Evolutionary conservation across 805 yeast species (phyloP).

Genomic region (Saccharomycopsis malanga): DNA sequence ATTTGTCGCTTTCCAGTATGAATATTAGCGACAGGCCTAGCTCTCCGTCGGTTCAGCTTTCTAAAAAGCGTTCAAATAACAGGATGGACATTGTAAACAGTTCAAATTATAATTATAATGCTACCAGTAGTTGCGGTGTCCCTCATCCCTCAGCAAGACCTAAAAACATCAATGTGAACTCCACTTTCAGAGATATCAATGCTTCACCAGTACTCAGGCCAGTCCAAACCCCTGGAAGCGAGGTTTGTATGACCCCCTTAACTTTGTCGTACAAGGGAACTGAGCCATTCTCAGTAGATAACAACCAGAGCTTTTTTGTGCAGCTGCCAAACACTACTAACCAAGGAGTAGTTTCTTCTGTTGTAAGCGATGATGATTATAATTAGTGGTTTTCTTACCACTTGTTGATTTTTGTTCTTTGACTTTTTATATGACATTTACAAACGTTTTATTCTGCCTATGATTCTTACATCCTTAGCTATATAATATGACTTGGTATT

Average conservation of each 20-base stretch:
- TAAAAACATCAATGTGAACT: neutral
- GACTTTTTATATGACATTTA: too few species aligned
- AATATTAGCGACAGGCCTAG: neutral
- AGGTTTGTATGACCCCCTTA: constrained; percentile 22
- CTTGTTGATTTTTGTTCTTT: too few species aligned
- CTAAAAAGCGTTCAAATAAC: neutral
- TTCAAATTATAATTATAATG: too few species aligned
- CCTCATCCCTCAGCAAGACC: neutral
- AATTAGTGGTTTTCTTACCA: too few species aligned
- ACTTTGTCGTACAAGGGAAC: neutral
- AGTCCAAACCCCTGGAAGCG: constrained; percentile 22
- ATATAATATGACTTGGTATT: too few species aligned
- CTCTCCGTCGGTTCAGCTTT: neutral
- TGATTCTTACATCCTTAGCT: too few species aligned
- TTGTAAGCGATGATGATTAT: too few species aligned
- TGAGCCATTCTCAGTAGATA: too few species aligned
- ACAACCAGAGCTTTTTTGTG: neutral
- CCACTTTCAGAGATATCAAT: constrained; percentile 1
- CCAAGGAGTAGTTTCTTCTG: too few species aligned
- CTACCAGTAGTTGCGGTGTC: too few species aligned
- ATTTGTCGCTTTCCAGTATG: constrained; percentile 15
- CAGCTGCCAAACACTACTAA: too few species aligned
- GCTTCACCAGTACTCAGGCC: constrained; percentile 20
- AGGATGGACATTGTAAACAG: too few species aligned
- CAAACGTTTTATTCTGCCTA: neutral